Evolutionary conservation across 495 filamentous ascomycete genomes (phyloP).

Genomic region (Rostrohypoxylon terebratum): DNA sequence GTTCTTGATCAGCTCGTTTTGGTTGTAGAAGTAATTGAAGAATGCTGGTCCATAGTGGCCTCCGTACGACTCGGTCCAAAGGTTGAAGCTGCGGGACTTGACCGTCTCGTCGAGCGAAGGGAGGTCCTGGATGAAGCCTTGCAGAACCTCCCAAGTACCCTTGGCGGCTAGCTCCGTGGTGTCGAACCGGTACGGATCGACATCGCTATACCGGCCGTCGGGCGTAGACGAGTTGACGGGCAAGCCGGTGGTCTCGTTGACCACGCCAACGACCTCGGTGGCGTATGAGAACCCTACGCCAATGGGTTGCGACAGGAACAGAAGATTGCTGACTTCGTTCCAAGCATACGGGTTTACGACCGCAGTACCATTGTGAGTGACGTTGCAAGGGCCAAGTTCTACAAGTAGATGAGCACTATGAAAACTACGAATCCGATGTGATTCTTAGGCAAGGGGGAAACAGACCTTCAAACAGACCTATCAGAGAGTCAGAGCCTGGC

Average conservation of each 20-base stretch:
- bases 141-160: slow-evolving; percentile 56
- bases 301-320: slow-evolving; percentile 73
- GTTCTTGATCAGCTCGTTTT: slow-evolving; percentile 61
- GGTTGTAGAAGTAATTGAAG: slow-evolving; percentile 67
- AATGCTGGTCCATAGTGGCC: slow-evolving; percentile 46
- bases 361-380: slow-evolving; percentile 63
- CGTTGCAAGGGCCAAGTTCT: slow-evolving; percentile 71
- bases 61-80: slow-evolving; percentile 59
- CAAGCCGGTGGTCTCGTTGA: slow-evolving; percentile 44
- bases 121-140: slow-evolving; percentile 56
- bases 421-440: not conserved
- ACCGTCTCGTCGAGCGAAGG: slow-evolving; percentile 53
- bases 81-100: slow-evolving; percentile 63
- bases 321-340: slow-evolving; percentile 73
- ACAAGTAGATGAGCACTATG: slow-evolving; percentile 27
- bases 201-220: slow-evolving; percentile 49
- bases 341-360: slow-evolving; percentile 70
- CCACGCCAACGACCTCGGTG: slow-evolving; percentile 45
- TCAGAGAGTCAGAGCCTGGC: slow-evolving; percentile 67
- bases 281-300: slow-evolving; percentile 71
- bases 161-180: slow-evolving; percentile 65
- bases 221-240: slow-evolving; percentile 39
- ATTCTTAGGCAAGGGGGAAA: not conserved
- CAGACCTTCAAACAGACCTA: slow-evolving; percentile 71
- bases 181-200: slow-evolving; percentile 47